phyloP scores from a whole-genome alignment of 306 rosid genomes.

The Cucumis hystrix region DNA sequence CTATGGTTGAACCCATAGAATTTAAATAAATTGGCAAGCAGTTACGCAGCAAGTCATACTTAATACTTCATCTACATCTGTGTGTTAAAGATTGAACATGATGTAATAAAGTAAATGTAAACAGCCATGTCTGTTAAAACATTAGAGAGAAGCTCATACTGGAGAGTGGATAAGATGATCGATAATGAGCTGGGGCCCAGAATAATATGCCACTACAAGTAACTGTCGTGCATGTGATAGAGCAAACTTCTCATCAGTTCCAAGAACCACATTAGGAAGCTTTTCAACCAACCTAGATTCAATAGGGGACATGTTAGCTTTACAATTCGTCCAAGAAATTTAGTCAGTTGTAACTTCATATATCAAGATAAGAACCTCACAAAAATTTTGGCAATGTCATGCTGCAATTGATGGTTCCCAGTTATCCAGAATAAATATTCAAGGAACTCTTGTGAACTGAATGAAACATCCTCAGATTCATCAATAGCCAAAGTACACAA shows the following conservation, averaged over 20 bases:
- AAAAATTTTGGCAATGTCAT: conserved; percentile 50
- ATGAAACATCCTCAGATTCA: conserved; percentile 61
- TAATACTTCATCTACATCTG: neutral
- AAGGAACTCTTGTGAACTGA: conserved; percentile 61
- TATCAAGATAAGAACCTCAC: conserved; percentile 37
- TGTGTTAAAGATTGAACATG: neutral
- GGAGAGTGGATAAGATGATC: conserved; percentile 73
- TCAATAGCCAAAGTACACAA: conserved; percentile 66
- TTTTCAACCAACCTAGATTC: conserved; percentile 62
- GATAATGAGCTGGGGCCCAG: conserved; percentile 76
- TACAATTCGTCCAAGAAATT: neutral
- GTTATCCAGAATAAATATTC: conserved; percentile 32
- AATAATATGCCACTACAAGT: conserved; percentile 58
- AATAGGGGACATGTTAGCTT: conserved; percentile 10
- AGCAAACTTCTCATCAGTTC: conserved; percentile 63
- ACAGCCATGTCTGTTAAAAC: neutral
- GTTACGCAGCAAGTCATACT: neutral
- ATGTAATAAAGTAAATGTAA: neutral
- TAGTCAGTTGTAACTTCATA: neutral
- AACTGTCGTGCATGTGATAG: conserved; percentile 56
- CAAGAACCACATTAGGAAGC: conserved; percentile 87
- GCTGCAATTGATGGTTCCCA: conserved; percentile 30
- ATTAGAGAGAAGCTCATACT: conserved; percentile 32
- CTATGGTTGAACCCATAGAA: neutral
- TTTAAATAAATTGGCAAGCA: neutral